Evolutionary conservation across 371 early-diverging fungal species (phyloP), one percentile per base, ranked within the genome.

Genomic region (Syncephalastrum sp.): DNA sequence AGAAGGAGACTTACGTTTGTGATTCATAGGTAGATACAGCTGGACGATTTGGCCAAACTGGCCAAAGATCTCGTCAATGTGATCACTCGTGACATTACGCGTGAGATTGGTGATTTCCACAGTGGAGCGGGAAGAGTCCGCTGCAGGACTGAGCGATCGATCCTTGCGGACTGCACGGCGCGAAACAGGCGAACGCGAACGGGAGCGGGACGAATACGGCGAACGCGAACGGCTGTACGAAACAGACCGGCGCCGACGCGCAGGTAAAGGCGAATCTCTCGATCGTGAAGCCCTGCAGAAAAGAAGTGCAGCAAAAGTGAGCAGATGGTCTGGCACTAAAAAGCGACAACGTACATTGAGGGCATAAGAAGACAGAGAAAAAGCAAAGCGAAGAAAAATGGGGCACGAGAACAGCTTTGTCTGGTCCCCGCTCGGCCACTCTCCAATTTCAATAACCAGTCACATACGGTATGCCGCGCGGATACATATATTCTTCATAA

Each of bases 1-100:
- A 44, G 53, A 41, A 5, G 25, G 19, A 4, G 38, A 23, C 69
- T 67, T 74, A 77, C 78, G 64, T 56, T 63, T 47, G 52, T 61
- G 61, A 47, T 76, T 74, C 25, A 80, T 61, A 14, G 82, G 76
- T 45, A 82, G 66, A 15, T 75, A 76, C 19, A 76, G 54, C 0
- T 59, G 38, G 5, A 54, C 56, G 46, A 82, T 68, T 13, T 58
- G 61, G 5, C 78, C 80, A 63, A 60, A 79, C 19, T 70, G 60
- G 12, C 56, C 45, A 49, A 82, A 79, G 38, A 82, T 82, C 56
- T 82, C 82, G 24, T 60, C 55, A 13, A 82, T 52, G 52, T 82
- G 80, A 1, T 69, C 77, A 49, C 55, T 57, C 15, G 63, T 82
- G 17, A 79, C 82, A 16, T 65, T 65, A 25, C 66, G 66, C n/a